A percentile compares a stretch with the other conserved stretches of the same genome.
phyloP scores from a whole-genome alignment of 495 filamentous ascomycete species.

The Talaromyces ruber region DNA sequence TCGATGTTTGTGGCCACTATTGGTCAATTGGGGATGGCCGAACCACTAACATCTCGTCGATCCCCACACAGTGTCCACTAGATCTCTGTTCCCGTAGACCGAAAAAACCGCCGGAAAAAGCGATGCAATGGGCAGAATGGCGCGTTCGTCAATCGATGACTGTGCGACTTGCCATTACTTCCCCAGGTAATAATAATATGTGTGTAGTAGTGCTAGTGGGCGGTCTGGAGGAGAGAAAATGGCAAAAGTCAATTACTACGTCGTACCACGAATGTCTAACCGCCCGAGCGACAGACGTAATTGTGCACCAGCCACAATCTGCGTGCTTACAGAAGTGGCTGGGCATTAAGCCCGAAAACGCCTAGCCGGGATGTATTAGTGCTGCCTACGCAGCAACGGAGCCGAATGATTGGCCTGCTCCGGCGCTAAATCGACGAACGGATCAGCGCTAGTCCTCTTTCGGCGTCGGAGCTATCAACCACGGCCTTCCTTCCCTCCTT shows the following conservation, averaged over 20 bases:
- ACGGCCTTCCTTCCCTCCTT: background rate
- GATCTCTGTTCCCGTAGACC: background rate
- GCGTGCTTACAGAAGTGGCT: background rate
- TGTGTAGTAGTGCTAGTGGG: background rate
- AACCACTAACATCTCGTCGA: background rate
- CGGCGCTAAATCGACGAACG: background rate
- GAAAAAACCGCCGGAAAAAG: background rate
- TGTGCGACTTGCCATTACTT: no score
- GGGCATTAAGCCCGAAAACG: background rate
- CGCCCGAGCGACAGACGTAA: background rate
- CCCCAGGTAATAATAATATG: no score
- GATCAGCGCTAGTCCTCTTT: background rate
- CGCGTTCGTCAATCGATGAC: background rate
- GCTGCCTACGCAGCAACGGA: background rate
- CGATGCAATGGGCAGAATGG: background rate
- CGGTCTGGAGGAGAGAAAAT: background rate
- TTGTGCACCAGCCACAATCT: background rate
- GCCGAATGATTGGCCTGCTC: background rate
- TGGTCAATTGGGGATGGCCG: background rate
- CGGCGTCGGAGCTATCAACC: background rate
- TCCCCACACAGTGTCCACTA: background rate
- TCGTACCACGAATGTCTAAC: no score
- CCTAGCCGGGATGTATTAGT: background rate
- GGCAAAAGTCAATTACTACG: background rate
- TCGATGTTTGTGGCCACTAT: background rate